Conservation (phyloP, 257 asterid species). For the Nicotiana attenuata region DNA sequence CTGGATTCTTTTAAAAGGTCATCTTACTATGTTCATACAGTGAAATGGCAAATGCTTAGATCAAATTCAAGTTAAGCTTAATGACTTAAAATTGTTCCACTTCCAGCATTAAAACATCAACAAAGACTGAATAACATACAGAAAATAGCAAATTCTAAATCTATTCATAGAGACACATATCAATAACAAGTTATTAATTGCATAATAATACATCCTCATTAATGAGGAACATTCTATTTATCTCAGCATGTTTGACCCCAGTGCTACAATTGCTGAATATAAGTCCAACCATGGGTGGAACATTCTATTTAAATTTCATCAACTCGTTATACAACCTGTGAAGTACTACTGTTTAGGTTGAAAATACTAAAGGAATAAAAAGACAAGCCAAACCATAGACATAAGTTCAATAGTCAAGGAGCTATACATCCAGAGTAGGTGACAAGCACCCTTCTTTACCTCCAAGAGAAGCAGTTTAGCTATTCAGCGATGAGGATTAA, state of each 20-base stretch:
- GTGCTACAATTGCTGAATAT: background rate
- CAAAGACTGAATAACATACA: background rate
- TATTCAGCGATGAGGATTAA: background rate
- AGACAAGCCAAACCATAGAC: background rate
- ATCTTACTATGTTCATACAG: background rate
- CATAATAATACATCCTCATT: background rate
- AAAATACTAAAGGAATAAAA: background rate
- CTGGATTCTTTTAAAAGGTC: background rate
- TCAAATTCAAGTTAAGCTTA: background rate
- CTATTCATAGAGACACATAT: background rate
- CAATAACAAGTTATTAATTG: background rate
- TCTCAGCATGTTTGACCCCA: background rate
- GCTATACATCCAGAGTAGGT: slow-evolving; percentile 1
- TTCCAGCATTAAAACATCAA: background rate
- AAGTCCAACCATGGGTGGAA: background rate
- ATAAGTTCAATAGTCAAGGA: background rate
- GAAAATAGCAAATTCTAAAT: background rate
- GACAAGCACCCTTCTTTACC: background rate
- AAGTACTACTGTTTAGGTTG: background rate
- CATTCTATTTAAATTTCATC: background rate
- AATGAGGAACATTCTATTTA: background rate
- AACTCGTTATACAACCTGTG: background rate
- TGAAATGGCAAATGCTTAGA: background rate
- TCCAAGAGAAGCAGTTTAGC: background rate
- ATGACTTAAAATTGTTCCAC: background rate